Evolutionary conservation across 164 flowering plant genomes (phyloP).

Genomic region (Nymphaea colorata): DNA sequence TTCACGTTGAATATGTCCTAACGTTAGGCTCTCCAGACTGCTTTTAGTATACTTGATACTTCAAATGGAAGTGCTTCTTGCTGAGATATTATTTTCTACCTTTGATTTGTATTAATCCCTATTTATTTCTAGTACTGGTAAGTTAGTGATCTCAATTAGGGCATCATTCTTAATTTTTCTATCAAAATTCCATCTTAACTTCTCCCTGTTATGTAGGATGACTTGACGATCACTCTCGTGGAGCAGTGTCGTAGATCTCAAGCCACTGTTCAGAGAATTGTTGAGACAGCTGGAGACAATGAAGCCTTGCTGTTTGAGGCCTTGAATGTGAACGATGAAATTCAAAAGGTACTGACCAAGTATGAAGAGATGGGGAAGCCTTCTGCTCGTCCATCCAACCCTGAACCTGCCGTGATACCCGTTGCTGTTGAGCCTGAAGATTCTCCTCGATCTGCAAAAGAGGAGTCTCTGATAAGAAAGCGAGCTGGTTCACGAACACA

Average conservation of each 20-base stretch:
- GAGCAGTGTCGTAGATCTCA: conserved; percentile 80
- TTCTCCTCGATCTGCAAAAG: conserved; percentile 55
- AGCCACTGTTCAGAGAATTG: conserved; percentile 56
- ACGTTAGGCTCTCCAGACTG: no score
- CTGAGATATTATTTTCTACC: neutral
- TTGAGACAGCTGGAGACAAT: conserved; percentile 80
- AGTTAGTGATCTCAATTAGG: neutral
- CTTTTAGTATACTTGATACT: no score
- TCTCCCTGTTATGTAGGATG: conserved; percentile 52
- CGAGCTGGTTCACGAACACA: conserved; percentile 41
- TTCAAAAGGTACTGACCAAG: conserved; percentile 66
- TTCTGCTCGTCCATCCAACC: conserved; percentile 21
- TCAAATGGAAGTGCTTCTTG: no score
- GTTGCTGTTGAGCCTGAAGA: conserved; percentile 88
- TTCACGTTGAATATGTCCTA: no score
- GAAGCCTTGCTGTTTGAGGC: conserved; percentile 95
- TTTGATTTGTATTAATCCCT: neutral
- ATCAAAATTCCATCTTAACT: neutral
- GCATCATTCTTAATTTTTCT: neutral
- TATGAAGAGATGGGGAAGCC: conserved; percentile 63
- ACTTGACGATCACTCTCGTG: conserved; percentile 71
- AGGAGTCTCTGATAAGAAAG: conserved; percentile 64
- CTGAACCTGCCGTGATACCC: conserved; percentile 91
- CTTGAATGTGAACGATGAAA: conserved; percentile 84
- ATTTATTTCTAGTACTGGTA: neutral